Base-by-base conservation (phyloP, 2,329 filamentous ascomycete genomes). In the Byssothecium circinans region DNA sequence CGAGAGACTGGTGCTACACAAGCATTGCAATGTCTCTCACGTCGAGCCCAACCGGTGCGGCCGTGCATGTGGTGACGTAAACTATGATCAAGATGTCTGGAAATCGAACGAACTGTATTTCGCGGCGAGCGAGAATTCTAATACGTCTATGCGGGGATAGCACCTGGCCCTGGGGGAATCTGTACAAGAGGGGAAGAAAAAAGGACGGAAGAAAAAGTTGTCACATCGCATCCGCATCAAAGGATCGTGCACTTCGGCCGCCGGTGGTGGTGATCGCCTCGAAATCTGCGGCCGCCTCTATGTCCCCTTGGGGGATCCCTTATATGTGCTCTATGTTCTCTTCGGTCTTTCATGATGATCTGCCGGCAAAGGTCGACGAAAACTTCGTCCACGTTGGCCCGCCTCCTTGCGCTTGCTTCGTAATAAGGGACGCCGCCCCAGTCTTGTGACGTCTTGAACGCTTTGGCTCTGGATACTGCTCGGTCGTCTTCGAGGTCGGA, bases 371-470 rank as follows among this genome's bases (percentile, higher is more conserved):
- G 80, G 69, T 94, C 88, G 57, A 89, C 75, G 71, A 95, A 96
- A 38, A 91, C 89, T 68, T 95, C 91, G 60, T 95, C 89, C 14
- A 96, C 91, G 60, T 96, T 96, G 54, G 87, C 88, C 64, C 86
- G 80, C 60, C 88, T 85, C 54, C 91, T 80, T 41, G 91, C 91
- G 54, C 88, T 92, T 29, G 91, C 87, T 74, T 96, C 91, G 66
- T 95, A 96, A 70, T 95, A 96, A 0, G 91, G 91, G 29, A 88
- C 88, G 60, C 85, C 85, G 17, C 86, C 87, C 91, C 91, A 96
- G 64, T 81, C 82, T 65, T 94, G 89, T n/a, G 88, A 91, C 54
- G 95, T 81, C 25, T 86, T 81, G 66, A 95, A 95, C 4, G 89
- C 91, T 60, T 85, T 85, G 52, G 87, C 86, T 42, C 89, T 82